Percentiles rank a stretch among this genome's conserved stretches.
These are phyloP conservation scores for Diospyros kaki DNA, from an alignment of 148 eudicot genomes.

Conservation along the genomic window DNA sequence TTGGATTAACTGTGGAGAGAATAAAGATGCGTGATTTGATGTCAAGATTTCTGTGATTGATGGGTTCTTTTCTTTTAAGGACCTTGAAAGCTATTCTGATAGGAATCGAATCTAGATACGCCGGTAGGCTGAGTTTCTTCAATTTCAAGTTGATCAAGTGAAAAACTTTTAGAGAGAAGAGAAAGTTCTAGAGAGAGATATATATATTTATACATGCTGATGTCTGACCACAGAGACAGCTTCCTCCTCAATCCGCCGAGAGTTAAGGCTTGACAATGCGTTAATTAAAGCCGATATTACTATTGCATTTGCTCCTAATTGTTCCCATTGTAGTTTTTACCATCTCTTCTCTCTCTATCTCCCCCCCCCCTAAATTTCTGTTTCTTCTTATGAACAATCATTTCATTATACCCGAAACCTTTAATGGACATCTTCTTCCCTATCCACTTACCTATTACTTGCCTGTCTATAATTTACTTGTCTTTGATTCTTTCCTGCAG, in stretches of 20 bases:
- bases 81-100: neutral
- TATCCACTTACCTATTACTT: neutral
- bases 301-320: too few relatives aligned
- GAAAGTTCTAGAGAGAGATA: neutral
- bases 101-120: neutral
- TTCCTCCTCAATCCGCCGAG: too few relatives aligned
- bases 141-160: conserved; percentile 16
- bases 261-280: too few relatives aligned
- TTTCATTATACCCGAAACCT: neutral
- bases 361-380: neutral
- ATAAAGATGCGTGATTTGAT: conserved; percentile 13
- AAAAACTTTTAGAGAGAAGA: neutral
- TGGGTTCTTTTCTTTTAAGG: too few relatives aligned
- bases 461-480: too few relatives aligned
- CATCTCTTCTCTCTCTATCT: too few relatives aligned
- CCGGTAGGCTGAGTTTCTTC: conserved; percentile 11
- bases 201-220: neutral
- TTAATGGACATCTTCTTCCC: neutral
- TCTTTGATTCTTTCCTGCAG: neutral
- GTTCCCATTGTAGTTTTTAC: too few relatives aligned
- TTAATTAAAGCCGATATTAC: too few relatives aligned
- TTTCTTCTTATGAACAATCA: neutral
- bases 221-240: neutral
- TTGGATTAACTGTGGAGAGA: neutral
- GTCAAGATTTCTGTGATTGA: neutral